Evolutionary conservation across 352 stramenopile genomes (phyloP).

Genomic region (Globisporangium carolinianum): DNA sequence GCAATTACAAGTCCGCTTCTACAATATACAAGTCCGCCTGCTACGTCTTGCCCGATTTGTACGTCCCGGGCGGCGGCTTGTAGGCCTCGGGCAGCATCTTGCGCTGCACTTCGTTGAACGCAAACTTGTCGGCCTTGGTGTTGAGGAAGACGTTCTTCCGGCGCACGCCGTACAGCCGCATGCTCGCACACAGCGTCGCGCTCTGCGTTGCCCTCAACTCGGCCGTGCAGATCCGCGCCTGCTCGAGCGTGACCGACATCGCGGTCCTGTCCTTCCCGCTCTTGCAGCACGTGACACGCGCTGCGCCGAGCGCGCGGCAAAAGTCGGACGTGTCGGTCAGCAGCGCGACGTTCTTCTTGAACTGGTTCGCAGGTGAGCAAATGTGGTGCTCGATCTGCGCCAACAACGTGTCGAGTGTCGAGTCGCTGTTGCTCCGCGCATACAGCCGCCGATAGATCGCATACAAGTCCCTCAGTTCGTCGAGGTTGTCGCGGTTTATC

Average conservation of each 20-base stretch:
- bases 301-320: slow-evolving; percentile 82
- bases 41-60: slow-evolving; percentile 79
- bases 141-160: slow-evolving; percentile 82
- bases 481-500: slow-evolving; percentile 77
- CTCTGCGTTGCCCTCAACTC: slow-evolving; percentile 52
- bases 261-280: slow-evolving; percentile 96
- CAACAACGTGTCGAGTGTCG: slow-evolving; percentile 59
- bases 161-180: slow-evolving; percentile 69
- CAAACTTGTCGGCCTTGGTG: slow-evolving; percentile 79
- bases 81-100: slow-evolving; percentile 83
- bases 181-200: slow-evolving; percentile 54
- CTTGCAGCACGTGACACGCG: slow-evolving; percentile 96
- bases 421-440: slow-evolving; percentile 23
- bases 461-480: slow-evolving; percentile 61
- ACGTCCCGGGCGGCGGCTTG: slow-evolving; percentile 73
- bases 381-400: slow-evolving; percentile 72
- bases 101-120: slow-evolving; percentile 85
- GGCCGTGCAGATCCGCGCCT: slow-evolving; percentile 58
- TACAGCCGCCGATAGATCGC: slow-evolving; percentile 34
- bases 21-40: too few species aligned
- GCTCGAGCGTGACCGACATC: slow-evolving; percentile 96
- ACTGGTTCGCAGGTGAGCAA: slow-evolving; percentile 51
- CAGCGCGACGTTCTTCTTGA: slow-evolving; percentile 78
- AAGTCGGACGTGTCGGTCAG: slow-evolving; percentile 82
- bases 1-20: too few species aligned